Evolutionary conservation across 73 alveolate species (phyloP), one percentile per base, ranked within the genome.

Genomic region (Blepharisma stoltei): DNA sequence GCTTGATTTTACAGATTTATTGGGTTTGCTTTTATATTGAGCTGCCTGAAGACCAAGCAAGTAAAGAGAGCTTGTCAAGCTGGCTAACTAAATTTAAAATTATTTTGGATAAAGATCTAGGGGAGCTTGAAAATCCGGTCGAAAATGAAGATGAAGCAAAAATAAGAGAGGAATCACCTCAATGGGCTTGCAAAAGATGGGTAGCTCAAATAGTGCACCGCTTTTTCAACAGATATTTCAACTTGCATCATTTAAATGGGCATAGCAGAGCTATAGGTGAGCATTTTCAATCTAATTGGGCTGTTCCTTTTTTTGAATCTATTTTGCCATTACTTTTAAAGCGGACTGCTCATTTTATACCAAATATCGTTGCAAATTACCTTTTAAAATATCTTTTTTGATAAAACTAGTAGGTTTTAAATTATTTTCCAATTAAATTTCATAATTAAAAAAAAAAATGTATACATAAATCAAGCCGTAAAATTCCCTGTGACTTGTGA

Each of bases 141-240:
- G 78, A 80, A 69, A 32, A 45, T 54, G 70, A 73, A 68, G n/a
- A 80, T 23, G 55, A 87, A 78, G 55, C 81, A 82, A 8, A 70
- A 66, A 67, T 37, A 83, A 32, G 85, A 76, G 21, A 83, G 82
- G 68, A 73, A 77, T 48, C 43, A 65, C 14, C 65, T 54, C 55
- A 52, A 20, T 87, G 94, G 94, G 82, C 73, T 47, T 54, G 78
- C 32, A 87, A 87, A 67, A 83, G 67, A 11, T 46, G 71, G 27
- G 83, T 88, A 32, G 76, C 81, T 54, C 78, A 82, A 54, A 76
- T 77, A 9, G 44, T 78, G 54, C 83, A 75, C 70, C 55, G 93
- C 55, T 49, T 86, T 54, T 82, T 82, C 54, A 69, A 54, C n/a
- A 87, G 84, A 54, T 83, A 55, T 65, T 82, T 81, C 7, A 81